These are phyloP conservation scores for Blastobotrys indianensis DNA, from an alignment of 1,139 yeast species.

Conservation along the genomic window DNA sequence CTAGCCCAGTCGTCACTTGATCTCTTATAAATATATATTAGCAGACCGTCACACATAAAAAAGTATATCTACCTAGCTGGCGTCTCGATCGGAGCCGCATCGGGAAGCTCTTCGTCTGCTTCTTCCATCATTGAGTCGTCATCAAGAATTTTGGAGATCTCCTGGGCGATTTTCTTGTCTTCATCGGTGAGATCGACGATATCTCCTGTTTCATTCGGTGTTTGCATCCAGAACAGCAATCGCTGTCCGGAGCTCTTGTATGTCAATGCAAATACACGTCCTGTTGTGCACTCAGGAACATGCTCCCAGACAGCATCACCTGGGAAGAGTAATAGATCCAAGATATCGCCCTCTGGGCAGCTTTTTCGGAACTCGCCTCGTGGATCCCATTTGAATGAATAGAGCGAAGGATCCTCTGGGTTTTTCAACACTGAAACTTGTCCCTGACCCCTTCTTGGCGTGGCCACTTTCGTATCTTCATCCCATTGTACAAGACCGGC, in stretches of 20 bases:
- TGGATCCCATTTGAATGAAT: constrained; percentile 58
- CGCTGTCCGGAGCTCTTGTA: constrained; percentile 81
- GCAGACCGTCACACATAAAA: constrained; percentile 2
- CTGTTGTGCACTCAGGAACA: constrained; percentile 67
- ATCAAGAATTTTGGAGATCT: constrained; percentile 50
- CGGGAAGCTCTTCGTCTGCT: constrained; percentile 4
- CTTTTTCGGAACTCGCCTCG: constrained; percentile 33
- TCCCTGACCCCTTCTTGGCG: constrained; percentile 76
- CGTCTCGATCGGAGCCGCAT: constrained; percentile 5
- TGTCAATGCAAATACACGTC: constrained; percentile 78
- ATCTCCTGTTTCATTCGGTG: constrained; percentile 54
- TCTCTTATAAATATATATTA: constrained; percentile 1
- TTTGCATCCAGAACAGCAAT: constrained; percentile 88
- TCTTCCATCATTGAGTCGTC: constrained; percentile 39
- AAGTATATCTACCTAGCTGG: constrained; percentile 12
- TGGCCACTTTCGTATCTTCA: constrained; percentile 62
- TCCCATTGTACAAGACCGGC: constrained; percentile 83
- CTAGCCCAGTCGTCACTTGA: background rate
- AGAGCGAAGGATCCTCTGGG: constrained; percentile 50
- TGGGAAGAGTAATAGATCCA: constrained; percentile 74
- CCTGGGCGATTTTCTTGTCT: constrained; percentile 50
- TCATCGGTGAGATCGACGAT: constrained; percentile 50
- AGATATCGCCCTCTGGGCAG: constrained; percentile 37
- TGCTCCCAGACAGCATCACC: constrained; percentile 88
- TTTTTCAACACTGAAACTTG: constrained; percentile 58